These are phyloP conservation scores for Skeletonema menzelii DNA, from an alignment of 108 stramenopile genomes.

Conservation along the genomic window DNA sequence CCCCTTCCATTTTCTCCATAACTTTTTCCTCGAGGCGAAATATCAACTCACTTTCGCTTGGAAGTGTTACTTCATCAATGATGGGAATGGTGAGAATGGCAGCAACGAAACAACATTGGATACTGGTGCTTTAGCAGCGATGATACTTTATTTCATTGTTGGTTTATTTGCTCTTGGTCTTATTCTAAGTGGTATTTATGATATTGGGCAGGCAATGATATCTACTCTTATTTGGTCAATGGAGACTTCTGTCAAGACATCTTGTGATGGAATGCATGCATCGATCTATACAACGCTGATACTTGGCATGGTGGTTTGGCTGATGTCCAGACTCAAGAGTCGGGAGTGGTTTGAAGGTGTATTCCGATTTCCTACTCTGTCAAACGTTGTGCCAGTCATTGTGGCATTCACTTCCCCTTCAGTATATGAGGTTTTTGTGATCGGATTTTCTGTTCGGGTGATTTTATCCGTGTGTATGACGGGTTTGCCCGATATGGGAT, in stretches of 20 bases:
- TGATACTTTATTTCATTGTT: not conserved
- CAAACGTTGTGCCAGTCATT: constrained; percentile 13
- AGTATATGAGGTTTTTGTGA: constrained; percentile 14
- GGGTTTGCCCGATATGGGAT: not conserved
- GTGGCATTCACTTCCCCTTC: constrained; percentile 33
- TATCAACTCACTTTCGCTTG: constrained; percentile 9
- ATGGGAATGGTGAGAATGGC: not conserved
- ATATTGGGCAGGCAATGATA: not conserved
- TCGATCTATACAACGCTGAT: constrained; percentile 2
- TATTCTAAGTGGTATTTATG: not conserved
- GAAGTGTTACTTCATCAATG: not conserved
- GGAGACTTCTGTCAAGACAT: not conserved
- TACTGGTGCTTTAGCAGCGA: not conserved
- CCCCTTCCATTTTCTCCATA: constrained; percentile 20
- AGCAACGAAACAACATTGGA: not conserved
- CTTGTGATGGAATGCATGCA: not conserved
- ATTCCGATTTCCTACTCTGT: constrained; percentile 5
- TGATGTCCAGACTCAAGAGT: not conserved
- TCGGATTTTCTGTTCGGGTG: constrained; percentile 17
- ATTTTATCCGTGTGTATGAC: not conserved
- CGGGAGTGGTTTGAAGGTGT: not conserved
- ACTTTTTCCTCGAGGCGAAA: constrained; percentile 14
- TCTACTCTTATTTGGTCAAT: not conserved
- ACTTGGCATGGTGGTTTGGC: constrained; percentile 8
- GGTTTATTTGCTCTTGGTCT: not conserved